These are phyloP conservation scores for Mortierella claussenii DNA, from an alignment of 192 early-diverging fungal species.

Conservation along the genomic window DNA sequence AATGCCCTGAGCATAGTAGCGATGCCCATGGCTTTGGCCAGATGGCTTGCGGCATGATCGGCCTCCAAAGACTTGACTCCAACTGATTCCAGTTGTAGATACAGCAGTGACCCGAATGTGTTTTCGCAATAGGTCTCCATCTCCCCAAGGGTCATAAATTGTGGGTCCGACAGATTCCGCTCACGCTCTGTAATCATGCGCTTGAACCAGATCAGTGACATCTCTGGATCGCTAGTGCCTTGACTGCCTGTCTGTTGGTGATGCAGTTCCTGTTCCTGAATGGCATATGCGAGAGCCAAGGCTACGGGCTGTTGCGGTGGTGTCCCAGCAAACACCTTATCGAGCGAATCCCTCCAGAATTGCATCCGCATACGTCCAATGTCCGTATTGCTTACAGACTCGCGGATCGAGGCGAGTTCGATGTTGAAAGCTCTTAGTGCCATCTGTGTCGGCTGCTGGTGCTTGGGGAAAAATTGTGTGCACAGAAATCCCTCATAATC, in stretches of 20 bases:
- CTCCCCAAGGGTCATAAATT: slow-evolving; percentile 76
- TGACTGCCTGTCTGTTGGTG: neutral
- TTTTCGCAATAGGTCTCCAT: slow-evolving; percentile 92
- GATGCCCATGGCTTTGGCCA: slow-evolving; percentile 92
- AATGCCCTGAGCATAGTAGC: slow-evolving; percentile 77
- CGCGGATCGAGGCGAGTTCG: slow-evolving; percentile 84
- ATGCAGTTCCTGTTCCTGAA: slow-evolving; percentile 40
- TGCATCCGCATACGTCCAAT: slow-evolving; percentile 86
- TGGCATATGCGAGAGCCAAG: slow-evolving; percentile 68
- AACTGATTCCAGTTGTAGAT: slow-evolving; percentile 89
- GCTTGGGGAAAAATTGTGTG: slow-evolving; percentile 73
- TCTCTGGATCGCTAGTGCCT: slow-evolving; percentile 46
- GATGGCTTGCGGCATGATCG: slow-evolving; percentile 90
- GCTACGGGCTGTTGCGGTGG: slow-evolving; percentile 85
- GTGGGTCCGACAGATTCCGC: slow-evolving; percentile 66
- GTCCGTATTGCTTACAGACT: slow-evolving; percentile 71
- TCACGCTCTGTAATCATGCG: slow-evolving; percentile 80
- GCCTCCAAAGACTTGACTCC: slow-evolving; percentile 83
- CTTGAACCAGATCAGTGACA: slow-evolving; percentile 83
- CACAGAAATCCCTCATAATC: slow-evolving; percentile 52
- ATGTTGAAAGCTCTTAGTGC: slow-evolving; percentile 91
- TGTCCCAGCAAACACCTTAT: slow-evolving; percentile 66
- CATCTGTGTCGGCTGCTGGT: slow-evolving; percentile 73
- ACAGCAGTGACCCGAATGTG: slow-evolving; percentile 86
- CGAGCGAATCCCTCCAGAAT: slow-evolving; percentile 91